Conservation (phyloP, 2,329 filamentous ascomycete species). For the Phialophora verrucosa region DNA sequence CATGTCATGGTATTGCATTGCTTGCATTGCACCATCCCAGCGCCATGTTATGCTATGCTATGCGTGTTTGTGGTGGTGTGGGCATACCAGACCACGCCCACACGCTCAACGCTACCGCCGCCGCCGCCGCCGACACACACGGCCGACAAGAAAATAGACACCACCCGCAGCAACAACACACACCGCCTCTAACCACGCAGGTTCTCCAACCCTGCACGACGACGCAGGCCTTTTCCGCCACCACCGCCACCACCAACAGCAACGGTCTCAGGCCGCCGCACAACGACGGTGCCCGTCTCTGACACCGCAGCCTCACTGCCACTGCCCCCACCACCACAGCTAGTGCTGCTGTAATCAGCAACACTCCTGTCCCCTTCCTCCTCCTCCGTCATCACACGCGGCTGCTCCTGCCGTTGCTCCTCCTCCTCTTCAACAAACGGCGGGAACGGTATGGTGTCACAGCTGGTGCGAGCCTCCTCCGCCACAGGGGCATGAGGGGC, state of each 20-base stretch:
- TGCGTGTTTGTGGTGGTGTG: neutral
- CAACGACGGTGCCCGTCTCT: neutral
- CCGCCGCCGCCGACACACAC: neutral
- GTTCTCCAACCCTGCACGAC: neutral
- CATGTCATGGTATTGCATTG: neutral
- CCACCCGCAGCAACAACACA: neutral
- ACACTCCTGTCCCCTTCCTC: neutral
- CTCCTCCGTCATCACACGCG: neutral
- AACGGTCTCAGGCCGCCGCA: neutral
- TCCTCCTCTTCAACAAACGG: neutral
- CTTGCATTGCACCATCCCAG: neutral
- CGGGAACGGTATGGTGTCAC: neutral
- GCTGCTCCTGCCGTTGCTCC: neutral
- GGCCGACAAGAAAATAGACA: neutral
- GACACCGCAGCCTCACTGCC: neutral
- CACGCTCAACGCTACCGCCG: neutral
- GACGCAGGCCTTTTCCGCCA: neutral
- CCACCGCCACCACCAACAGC: neutral
- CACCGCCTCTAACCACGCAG: neutral
- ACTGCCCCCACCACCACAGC: neutral
- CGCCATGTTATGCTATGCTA: neutral
- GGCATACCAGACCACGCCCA: neutral
- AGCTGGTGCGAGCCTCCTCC: neutral
- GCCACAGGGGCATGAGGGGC: neutral
- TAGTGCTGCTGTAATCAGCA: neutral